Conservation (phyloP, 163 green algal genomes). For the Trebouxia gelatinosa region DNA sequence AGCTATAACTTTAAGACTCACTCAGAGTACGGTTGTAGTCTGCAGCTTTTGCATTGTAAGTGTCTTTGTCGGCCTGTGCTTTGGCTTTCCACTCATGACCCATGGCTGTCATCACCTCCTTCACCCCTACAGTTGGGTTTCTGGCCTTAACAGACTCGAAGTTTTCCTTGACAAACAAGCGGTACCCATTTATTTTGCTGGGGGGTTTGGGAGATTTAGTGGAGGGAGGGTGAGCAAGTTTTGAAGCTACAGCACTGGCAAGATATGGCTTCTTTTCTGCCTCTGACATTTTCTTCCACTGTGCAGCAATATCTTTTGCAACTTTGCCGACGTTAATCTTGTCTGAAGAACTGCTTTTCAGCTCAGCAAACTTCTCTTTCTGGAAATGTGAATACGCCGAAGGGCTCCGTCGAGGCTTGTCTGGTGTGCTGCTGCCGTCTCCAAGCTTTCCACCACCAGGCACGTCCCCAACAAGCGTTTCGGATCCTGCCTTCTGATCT, state of each 20-base stretch:
- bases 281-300: constrained; percentile 3
- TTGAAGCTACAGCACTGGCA: background rate
- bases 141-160: background rate
- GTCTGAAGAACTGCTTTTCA: background rate
- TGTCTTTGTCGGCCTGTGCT: background rate
- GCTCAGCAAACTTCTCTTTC: background rate
- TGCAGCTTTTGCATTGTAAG: background rate
- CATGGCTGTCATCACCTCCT: background rate
- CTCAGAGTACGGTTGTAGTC: background rate
- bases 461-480: too few species aligned
- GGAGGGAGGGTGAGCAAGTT: background rate
- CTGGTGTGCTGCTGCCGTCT: too few species aligned
- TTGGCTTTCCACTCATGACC: background rate
- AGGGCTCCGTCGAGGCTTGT: too few species aligned
- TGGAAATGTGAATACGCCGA: too few species aligned
- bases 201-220: too few species aligned
- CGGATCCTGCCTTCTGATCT: too few species aligned
- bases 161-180: background rate
- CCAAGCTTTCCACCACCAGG: too few species aligned
- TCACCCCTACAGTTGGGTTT: background rate
- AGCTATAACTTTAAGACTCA: background rate
- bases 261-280: background rate
- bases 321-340: background rate
- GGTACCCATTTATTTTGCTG: background rate
- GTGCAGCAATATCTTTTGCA: background rate